Percentiles rank a stretch among this genome's conserved stretches.
Evolutionary conservation across 2,329 filamentous ascomycete species (phyloP).

Genomic region (Juglanconis sp.): DNA sequence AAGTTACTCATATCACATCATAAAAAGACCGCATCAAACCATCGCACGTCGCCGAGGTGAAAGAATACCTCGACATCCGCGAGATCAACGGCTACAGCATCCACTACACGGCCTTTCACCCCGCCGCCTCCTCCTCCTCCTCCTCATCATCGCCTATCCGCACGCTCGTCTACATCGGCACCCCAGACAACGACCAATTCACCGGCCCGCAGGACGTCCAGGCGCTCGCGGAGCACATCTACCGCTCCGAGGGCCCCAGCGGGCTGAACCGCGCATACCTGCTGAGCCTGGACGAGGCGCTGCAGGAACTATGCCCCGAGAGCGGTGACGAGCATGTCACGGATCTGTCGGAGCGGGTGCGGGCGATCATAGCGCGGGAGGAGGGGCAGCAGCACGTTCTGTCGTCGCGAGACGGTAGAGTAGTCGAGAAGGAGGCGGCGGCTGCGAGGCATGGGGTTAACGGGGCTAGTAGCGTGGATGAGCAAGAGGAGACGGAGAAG

Average conservation of each 20-base stretch:
- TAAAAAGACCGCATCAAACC: slow-evolving; percentile 64
- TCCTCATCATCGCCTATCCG: slow-evolving; percentile 5
- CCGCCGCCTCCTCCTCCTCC: slow-evolving; percentile 34
- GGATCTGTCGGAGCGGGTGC: slow-evolving; percentile 73
- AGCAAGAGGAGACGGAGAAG: slow-evolving; percentile 60
- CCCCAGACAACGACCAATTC: slow-evolving; percentile 91
- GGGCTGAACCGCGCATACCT: slow-evolving; percentile 90
- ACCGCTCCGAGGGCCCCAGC: slow-evolving; percentile 73
- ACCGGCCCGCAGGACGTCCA: slow-evolving; percentile 78
- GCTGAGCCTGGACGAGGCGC: slow-evolving; percentile 71
- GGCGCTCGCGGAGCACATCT: slow-evolving; percentile 76
- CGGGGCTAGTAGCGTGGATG: slow-evolving; percentile 48
- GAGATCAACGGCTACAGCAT: slow-evolving; percentile 98
- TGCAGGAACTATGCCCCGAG: slow-evolving; percentile 69
- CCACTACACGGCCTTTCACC: slow-evolving; percentile 82
- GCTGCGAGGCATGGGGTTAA: slow-evolving; percentile 35
- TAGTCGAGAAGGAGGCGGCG: slow-evolving; percentile 3
- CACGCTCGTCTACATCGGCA: slow-evolving; percentile 74
- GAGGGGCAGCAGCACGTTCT: not conserved
- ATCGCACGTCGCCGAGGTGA: slow-evolving; percentile 73
- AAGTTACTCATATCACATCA: too few relatives aligned
- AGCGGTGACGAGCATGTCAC: slow-evolving; percentile 81
- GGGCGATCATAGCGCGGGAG: slow-evolving; percentile 50
- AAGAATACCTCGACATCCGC: slow-evolving; percentile 85
- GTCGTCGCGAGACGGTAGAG: not conserved